Percentiles rank a stretch among this genome's conserved stretches.
phyloP scores from a whole-genome alignment of 495 filamentous ascomycete species.

The Staphylotrichum longicolle region DNA sequence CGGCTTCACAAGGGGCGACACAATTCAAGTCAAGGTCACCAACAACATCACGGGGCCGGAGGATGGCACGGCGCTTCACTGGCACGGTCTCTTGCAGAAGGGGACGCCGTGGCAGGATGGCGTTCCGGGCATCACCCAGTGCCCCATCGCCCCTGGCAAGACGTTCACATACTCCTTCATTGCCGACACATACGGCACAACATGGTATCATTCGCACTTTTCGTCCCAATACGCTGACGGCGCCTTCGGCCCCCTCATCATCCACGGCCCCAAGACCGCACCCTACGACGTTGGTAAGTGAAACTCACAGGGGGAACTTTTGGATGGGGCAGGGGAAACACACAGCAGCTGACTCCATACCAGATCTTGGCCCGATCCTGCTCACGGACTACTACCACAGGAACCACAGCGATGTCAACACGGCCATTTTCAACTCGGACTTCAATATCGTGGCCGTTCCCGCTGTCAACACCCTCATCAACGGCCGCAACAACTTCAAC shows the following conservation, averaged over 20 bases:
- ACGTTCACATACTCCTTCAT: slow-evolving; percentile 52
- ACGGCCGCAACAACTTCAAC: slow-evolving; percentile 30
- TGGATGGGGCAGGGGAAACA: neutral
- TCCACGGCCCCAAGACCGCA: slow-evolving; percentile 32
- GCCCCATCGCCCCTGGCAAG: slow-evolving; percentile 49
- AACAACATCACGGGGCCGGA: neutral
- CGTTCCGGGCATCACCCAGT: slow-evolving; percentile 46
- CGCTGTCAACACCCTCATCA: slow-evolving; percentile 25
- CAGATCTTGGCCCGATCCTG: slow-evolving; percentile 23
- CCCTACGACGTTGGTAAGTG: slow-evolving; percentile 41
- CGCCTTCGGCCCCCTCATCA: slow-evolving; percentile 47
- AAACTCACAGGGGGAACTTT: too few species aligned
- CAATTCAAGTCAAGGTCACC: neutral
- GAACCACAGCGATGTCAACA: neutral
- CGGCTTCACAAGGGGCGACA: neutral
- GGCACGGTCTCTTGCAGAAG: slow-evolving; percentile 37
- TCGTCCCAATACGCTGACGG: slow-evolving; percentile 51
- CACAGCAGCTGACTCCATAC: neutral
- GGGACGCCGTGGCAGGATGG: slow-evolving; percentile 44
- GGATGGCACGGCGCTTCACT: slow-evolving; percentile 37
- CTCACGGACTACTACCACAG: slow-evolving; percentile 36
- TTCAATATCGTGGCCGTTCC: slow-evolving; percentile 35
- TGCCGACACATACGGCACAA: slow-evolving; percentile 46
- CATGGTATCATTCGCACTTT: slow-evolving; percentile 58
- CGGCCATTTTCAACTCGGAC: neutral